Evolutionary conservation across 2,329 filamentous ascomycete genomes (phyloP), one percentile per base, ranked within the genome.

Genomic region (Clarireedia monteithiana): DNA sequence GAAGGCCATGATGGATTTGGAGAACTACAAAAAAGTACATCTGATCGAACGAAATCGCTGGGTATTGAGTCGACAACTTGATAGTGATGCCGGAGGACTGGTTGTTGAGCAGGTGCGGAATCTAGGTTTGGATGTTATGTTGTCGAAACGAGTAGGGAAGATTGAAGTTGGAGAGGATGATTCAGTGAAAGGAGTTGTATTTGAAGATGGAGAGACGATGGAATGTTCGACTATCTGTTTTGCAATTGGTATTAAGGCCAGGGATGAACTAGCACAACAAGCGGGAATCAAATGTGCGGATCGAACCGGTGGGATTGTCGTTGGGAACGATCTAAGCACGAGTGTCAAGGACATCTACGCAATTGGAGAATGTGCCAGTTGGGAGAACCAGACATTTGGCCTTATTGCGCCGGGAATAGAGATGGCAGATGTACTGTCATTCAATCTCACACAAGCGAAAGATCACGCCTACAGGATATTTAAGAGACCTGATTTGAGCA

Each of bases 381-480:
- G 89, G 89, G 80, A 91, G 60, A 86, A 83, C 62, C 87, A 94
- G 70, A 91, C 89, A 0, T 96, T 90, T 62, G 91, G 91, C 5
- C 80, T 96, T 20, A 95, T 96, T 63, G 90, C 88, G 0, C 91
- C 91, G 0, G 91, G 91, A 17, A 80, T 96, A 38, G 91, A 95
- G 71, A 95, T 95, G 89, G 91, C 91, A 0, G 91, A 95, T 63
- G 85, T 96, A 1, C 80, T 96, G 3, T 84, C 91, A 10, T 96
- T 94, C 75, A 96, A 96, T 70, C 80, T 96, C 57, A 95, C 91
- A 3, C 86, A 91, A 68, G 88, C 89, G 34, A 85, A 86, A 67
- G 78, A 82, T 2, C 87, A 92, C 67, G 71, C 81, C 6, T 81
- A 82, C 2, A 77, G 87, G 34, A 76, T 75, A 30, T 95, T 95